Conservation (phyloP, 495 filamentous ascomycete genomes). For the Parmelia sp. region DNA sequence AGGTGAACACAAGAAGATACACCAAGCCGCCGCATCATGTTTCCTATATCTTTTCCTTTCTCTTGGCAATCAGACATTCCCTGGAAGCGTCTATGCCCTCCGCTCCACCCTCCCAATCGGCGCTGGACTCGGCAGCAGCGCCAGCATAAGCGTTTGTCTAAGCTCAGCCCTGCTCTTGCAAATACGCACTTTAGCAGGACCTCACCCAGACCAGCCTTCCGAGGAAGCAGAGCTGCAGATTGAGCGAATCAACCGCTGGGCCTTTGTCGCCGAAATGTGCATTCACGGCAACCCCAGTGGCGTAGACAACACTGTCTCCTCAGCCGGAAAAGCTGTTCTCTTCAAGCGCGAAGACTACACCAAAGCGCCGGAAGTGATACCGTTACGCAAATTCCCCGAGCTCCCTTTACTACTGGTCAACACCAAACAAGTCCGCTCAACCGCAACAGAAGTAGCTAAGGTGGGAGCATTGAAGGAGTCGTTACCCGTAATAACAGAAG, state of each 20-base stretch:
- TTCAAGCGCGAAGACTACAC: constrained; percentile 75
- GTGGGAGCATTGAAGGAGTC: constrained; percentile 62
- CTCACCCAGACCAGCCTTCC: constrained; percentile 78
- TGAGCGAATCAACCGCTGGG: constrained; percentile 94
- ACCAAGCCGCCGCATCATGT: constrained; percentile 67
- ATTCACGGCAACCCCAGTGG: constrained; percentile 96
- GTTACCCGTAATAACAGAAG: constrained; percentile 66
- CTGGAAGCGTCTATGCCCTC: constrained; percentile 79
- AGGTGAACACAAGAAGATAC: constrained; percentile 65
- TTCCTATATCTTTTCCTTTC: constrained; percentile 94
- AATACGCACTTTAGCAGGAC: constrained; percentile 76
- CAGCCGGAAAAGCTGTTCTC: constrained; percentile 84
- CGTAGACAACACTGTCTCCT: constrained; percentile 95
- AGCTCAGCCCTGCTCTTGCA: constrained; percentile 80
- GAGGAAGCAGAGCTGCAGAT: constrained; percentile 77
- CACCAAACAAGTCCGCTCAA: constrained; percentile 76
- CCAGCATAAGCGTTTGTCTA: constrained; percentile 86
- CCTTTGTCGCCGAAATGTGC: constrained; percentile 92
- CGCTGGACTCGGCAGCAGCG: constrained; percentile 87
- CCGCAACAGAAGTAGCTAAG: constrained; percentile 76
- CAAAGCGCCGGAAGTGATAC: constrained; percentile 69
- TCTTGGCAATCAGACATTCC: constrained; percentile 68
- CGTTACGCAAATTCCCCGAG: constrained; percentile 79
- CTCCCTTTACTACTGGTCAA: constrained; percentile 84
- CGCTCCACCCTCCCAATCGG: constrained; percentile 92